phyloP scores from a whole-genome alignment of 257 asterid species.

The Ophiorrhiza pumila region DNA sequence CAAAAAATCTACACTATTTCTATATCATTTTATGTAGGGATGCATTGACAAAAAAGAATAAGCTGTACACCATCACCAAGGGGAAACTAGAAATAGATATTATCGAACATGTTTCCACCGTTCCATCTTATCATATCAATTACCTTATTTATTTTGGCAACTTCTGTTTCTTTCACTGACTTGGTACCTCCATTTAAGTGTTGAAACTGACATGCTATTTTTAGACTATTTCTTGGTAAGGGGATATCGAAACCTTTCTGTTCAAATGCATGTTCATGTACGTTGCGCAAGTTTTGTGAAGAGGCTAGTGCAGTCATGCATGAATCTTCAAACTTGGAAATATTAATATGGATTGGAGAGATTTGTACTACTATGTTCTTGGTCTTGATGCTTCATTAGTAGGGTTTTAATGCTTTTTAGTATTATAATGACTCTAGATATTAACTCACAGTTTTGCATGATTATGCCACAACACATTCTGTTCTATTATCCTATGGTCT shows the following conservation, averaged over 20 bases:
- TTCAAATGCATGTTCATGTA: slow-evolving; percentile 67
- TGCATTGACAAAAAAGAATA: neutral
- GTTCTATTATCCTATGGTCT: neutral
- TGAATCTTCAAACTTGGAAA: slow-evolving; percentile 77
- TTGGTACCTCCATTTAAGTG: slow-evolving; percentile 10
- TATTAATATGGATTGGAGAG: slow-evolving; percentile 88
- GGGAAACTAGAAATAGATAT: neutral
- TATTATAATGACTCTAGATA: neutral
- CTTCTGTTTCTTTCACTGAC: slow-evolving; percentile 6
- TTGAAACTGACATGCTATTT: slow-evolving; percentile 31
- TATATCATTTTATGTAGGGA: neutral
- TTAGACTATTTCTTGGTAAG: slow-evolving; percentile 74
- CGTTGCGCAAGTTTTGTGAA: slow-evolving; percentile 80
- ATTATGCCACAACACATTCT: neutral
- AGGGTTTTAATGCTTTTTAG: neutral
- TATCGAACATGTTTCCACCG: neutral
- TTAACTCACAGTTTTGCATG: neutral
- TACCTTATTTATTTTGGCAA: neutral
- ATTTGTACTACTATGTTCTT: slow-evolving; percentile 36
- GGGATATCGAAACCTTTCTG: slow-evolving; percentile 70
- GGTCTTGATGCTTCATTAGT: neutral
- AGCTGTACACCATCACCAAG: neutral
- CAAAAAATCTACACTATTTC: neutral
- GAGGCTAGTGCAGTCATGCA: slow-evolving; percentile 59
- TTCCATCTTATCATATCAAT: neutral